Evolutionary conservation across 208 protist genomes (phyloP).

Genomic region (Acanthamoeba lenticulata): DNA sequence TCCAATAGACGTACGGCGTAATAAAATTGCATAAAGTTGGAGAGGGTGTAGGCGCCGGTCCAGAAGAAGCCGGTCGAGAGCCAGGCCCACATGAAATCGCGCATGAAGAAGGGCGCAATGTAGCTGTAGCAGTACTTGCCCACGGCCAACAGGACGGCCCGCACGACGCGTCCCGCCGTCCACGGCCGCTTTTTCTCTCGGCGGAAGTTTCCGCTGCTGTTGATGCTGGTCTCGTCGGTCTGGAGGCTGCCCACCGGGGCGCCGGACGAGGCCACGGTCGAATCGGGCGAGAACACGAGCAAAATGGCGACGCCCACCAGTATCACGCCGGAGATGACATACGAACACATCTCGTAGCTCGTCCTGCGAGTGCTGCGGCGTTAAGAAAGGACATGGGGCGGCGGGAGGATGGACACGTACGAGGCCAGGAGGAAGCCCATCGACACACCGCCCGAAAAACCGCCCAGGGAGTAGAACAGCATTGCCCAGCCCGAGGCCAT

Average conservation of each 20-base stretch:
- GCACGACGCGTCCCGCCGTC: neutral
- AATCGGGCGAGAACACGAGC: neutral
- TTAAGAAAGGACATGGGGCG: neutral
- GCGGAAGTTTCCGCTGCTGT: neutral
- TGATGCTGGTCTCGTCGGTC: neutral
- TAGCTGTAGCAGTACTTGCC: neutral
- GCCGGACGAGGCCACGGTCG: neutral
- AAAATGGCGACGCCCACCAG: neutral
- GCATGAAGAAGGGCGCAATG: neutral
- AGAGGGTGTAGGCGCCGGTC: neutral
- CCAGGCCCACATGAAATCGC: neutral
- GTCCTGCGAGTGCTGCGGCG: neutral
- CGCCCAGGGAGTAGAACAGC: neutral
- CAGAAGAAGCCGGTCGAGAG: neutral
- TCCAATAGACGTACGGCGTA: neutral
- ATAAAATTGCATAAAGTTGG: conserved; percentile 10
- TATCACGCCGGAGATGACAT: neutral
- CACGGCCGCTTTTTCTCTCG: neutral
- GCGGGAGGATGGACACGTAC: neutral
- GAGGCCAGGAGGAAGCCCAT: neutral
- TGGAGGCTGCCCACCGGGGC: neutral
- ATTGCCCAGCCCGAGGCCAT: neutral
- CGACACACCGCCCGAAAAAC: neutral
- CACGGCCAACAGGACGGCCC: neutral
- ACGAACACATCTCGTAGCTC: conserved; percentile 1